Evolutionary conservation across 164 flowering plant genomes (phyloP).

Genomic region (Chimonanthus praecox): DNA sequence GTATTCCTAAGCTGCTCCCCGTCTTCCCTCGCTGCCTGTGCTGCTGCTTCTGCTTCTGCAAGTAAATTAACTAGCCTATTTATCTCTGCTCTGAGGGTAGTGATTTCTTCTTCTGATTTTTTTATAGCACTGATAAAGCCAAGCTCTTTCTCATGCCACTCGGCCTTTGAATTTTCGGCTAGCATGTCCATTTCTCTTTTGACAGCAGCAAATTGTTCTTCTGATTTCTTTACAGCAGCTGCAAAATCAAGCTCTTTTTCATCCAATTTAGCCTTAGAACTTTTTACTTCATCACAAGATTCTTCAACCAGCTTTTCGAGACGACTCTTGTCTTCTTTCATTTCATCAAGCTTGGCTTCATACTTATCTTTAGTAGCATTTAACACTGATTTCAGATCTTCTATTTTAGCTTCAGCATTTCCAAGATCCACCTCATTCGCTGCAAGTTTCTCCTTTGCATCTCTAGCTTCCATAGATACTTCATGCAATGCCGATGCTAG

Average conservation of each 20-base stretch:
- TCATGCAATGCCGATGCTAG: conserved; percentile 89
- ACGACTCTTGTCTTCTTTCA: conserved; percentile 52
- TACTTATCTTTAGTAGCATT: conserved; percentile 68
- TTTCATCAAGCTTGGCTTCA: conserved; percentile 64
- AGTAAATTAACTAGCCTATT: conserved; percentile 48
- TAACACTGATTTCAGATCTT: conserved; percentile 53
- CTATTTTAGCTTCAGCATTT: conserved; percentile 49
- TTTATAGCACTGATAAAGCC: conserved; percentile 37
- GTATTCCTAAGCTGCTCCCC: conserved; percentile 33
- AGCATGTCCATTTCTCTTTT: conserved; percentile 36
- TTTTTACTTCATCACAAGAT: conserved; percentile 37
- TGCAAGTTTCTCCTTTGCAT: conserved; percentile 67
- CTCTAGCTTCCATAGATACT: conserved; percentile 80
- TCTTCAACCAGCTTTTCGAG: conserved; percentile 36
- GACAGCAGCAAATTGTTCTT: conserved; percentile 47
- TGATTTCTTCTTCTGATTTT: conserved; percentile 51
- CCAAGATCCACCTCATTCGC: conserved; percentile 55
- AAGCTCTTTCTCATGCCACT: conserved; percentile 70
- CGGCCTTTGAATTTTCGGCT: conserved; percentile 39
- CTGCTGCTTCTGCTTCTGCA: conserved; percentile 59
- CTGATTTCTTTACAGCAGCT: conserved; percentile 37
- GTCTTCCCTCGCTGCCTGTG: conserved; percentile 45
- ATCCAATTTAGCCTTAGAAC: conserved; percentile 57
- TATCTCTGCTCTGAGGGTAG: conserved; percentile 41
- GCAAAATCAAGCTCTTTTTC: conserved; percentile 47